Base-by-base conservation (phyloP, 2,329 filamentous ascomycete species). In the Sclerotinia trifoliorum region DNA sequence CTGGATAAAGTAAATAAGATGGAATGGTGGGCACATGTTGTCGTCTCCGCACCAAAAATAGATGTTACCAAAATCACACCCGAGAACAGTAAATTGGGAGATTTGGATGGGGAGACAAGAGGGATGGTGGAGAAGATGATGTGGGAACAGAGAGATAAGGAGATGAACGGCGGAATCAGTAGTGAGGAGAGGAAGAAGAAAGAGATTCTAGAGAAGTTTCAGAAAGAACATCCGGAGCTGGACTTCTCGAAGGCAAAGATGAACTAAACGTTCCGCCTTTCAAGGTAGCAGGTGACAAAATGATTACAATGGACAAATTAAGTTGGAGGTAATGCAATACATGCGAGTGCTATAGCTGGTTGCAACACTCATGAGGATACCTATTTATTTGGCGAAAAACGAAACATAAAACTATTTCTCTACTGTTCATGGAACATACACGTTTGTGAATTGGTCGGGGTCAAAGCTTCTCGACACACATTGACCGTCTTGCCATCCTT, bases 101-200 rank as follows among this genome's bases (percentile, higher is more conserved):
- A 99, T 79, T 83, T 99, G 73, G 94, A 98, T 78, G 95, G 95
- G 70, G 91, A 96, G 84, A 99, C 95, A 66, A 87, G 95, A 72
- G 87, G 89, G 69, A 98, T 99, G 94, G 95, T 99, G 56, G 95
- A 99, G 88, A 99, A 99, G 87, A 99, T 99, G 95, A 99, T 99
- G 95, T 99, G 86, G 77, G 95, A 99, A 82, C 95, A 99, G 84
- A 85, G 91, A 73, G 94, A 98, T 83, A 99, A 99, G 87, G 94
- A 98, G 83, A 83, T 86, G 80, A 95, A 95, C 5, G 85, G 90
- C 80, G 92, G 93, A 58, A 93, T 90, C 17, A 96, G 92, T 73
- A 95, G 98, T 74, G 95, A 99, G 83, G 89, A 96, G 85, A 92
- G 94, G 84, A 92, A 94, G 84, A 98, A 98, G 86, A 81, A 88